Conservation (phyloP, 345 rosid species). For the Pistacia atlantica region DNA sequence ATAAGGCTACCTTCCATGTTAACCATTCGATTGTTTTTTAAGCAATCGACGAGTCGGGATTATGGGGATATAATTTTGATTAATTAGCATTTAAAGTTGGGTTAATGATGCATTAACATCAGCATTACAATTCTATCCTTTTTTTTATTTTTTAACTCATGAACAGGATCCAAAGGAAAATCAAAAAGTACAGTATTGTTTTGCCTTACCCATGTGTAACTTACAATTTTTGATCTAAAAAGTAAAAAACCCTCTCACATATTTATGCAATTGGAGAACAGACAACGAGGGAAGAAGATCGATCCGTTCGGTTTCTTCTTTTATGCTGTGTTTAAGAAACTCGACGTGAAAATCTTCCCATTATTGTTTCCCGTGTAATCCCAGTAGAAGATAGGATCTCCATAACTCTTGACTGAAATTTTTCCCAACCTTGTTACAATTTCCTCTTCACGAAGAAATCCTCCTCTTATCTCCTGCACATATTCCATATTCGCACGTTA, state of each 20-base stretch:
- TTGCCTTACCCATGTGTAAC: background rate
- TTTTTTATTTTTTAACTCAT: background rate
- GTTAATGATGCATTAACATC: too few species aligned
- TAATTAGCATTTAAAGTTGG: too few species aligned
- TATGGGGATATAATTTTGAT: too few species aligned
- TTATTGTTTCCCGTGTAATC: background rate
- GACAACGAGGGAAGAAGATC: conserved; percentile 2
- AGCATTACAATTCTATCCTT: too few species aligned
- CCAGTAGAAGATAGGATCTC: conserved; percentile 7
- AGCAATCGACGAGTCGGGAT: too few species aligned
- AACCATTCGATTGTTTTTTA: too few species aligned
- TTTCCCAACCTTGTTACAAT: background rate
- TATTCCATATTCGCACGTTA: background rate
- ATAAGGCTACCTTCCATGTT: too few species aligned
- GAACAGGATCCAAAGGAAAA: background rate
- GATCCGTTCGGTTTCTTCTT: background rate
- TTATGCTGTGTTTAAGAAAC: background rate
- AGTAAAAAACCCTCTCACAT: conserved; percentile 8
- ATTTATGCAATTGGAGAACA: conserved; percentile 19
- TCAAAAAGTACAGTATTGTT: background rate
- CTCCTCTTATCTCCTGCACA: conserved; percentile 33
- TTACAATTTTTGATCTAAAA: background rate
- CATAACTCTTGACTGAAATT: conserved; percentile 2
- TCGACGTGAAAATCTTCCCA: background rate
- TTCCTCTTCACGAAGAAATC: background rate